Evolutionary conservation across 2,329 filamentous ascomycete genomes (phyloP).

Genomic region (Aspergillus tanneri): DNA sequence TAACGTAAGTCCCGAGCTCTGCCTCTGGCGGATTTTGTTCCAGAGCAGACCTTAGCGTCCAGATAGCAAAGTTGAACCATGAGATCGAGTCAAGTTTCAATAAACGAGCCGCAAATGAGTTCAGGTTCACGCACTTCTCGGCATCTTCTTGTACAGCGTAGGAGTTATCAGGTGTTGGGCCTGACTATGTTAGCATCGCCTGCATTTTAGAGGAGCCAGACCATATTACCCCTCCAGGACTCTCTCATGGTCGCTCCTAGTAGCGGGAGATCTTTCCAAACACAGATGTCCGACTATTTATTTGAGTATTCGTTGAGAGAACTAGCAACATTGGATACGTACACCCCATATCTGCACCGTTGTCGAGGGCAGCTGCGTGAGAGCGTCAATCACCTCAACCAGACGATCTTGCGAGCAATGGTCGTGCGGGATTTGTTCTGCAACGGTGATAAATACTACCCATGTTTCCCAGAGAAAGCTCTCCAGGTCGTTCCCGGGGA

Average conservation of each 20-base stretch:
- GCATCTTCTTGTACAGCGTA: neutral
- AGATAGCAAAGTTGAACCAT: conserved; percentile 10
- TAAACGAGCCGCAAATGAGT: conserved; percentile 16
- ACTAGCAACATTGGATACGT: neutral
- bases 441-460: conserved; percentile 4
- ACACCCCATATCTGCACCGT: conserved; percentile 13
- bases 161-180: neutral
- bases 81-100: neutral
- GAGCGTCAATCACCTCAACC: conserved; percentile 9
- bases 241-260: conserved; percentile 13
- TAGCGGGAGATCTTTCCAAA: conserved; percentile 14
- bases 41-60: conserved; percentile 11
- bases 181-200: neutral
- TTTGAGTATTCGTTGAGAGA: neutral
- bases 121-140: conserved; percentile 12
- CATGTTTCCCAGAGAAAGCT: conserved; percentile 12
- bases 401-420: conserved; percentile 10
- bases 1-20: conserved; percentile 2
- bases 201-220: no score
- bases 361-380: conserved; percentile 7
- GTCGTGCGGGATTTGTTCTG: conserved; percentile 12
- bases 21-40: conserved; percentile 3
- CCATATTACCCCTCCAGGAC: conserved; percentile 11
- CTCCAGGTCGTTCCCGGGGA: conserved; percentile 2
- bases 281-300: neutral